Evolutionary conservation across 176 grass and related monocot genomes (phyloP).

Genomic region (Neostapfia colusana): DNA sequence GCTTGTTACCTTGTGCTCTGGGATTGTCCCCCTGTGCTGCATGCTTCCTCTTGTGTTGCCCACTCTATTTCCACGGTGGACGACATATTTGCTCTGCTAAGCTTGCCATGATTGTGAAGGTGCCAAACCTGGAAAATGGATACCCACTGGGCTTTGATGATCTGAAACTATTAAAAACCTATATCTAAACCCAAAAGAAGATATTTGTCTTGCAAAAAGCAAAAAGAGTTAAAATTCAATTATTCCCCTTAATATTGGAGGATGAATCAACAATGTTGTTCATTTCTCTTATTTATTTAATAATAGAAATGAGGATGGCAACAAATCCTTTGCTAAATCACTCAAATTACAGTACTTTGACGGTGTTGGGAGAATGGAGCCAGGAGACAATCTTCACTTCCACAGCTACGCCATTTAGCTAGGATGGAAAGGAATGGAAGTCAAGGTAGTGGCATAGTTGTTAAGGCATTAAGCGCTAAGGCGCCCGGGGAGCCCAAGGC

Average conservation of each 20-base stretch:
- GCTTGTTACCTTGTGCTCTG: not conserved
- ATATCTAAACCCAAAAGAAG: not conserved
- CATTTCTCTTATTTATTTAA: not conserved
- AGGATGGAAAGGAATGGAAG: not conserved
- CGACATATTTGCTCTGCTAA: not conserved
- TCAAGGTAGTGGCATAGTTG: not conserved
- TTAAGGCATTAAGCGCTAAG: too few species aligned
- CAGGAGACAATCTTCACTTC: not conserved
- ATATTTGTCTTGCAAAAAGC: not conserved
- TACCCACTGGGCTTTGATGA: not conserved
- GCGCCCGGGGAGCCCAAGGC: too few species aligned
- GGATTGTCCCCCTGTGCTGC: not conserved
- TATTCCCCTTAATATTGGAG: not conserved
- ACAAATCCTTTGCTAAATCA: not conserved
- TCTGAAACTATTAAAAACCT: not conserved
- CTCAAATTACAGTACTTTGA: not conserved
- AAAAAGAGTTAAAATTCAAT: not conserved
- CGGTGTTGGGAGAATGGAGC: not conserved
- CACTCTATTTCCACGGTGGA: not conserved
- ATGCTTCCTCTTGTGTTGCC: not conserved
- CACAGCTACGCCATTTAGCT: not conserved
- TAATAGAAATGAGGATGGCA: not conserved
- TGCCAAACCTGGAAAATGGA: not conserved
- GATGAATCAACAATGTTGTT: not conserved
- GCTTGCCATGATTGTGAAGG: not conserved